Evolutionary conservation across 1,284 basidiomycete species (phyloP), one percentile per base, ranked within the genome.

Genomic region (Cryptococcus sp.): DNA sequence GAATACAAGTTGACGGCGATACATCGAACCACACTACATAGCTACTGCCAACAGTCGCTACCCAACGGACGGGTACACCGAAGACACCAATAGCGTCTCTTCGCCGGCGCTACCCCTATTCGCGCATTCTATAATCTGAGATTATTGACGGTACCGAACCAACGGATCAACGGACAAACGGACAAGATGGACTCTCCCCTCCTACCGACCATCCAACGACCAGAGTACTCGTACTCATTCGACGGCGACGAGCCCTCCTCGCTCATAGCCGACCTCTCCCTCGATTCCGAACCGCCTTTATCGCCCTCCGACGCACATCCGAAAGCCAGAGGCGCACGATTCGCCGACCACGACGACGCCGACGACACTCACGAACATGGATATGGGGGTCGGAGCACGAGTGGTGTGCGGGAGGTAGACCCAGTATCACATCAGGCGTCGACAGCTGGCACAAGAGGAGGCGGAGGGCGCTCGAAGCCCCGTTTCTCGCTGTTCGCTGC

Each of bases 401-500:
- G 25, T 25, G 6, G 3, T 25, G 25, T 6, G 25, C 25, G 25
- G 25, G 25, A 25, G 25, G 25, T 25, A 25, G 25, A 45, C 20
- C 17, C 17, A 50, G 22, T 25, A 25, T 25, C 25, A 57, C 19
- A 23, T 8, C 17, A 41, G 7, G n/a, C 50, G 35, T 19, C 23
- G 35, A 6, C 17, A 46, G 25, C 48, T n/a, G 42, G 25, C 10
- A n/a, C 50, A 39, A n/a, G 50, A 49, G 31, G 31, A 39, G 47
- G 46, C 6, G 41, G 19, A 8, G 35, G 27, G 19, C 31, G 16
- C 19, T 20, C 15, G 2, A 62, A 62, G 50, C 61, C 61, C 8
- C 45, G 61, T 15, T 62, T 62, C 42, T 62, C 61, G 38, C 49
- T 62, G 5, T 62, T 62, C 46, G 61, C 58, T 17, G 20, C 58